These are phyloP conservation scores for Scenedesmus sp. DNA, from an alignment of 163 green algal genomes.

Conservation along the genomic window DNA sequence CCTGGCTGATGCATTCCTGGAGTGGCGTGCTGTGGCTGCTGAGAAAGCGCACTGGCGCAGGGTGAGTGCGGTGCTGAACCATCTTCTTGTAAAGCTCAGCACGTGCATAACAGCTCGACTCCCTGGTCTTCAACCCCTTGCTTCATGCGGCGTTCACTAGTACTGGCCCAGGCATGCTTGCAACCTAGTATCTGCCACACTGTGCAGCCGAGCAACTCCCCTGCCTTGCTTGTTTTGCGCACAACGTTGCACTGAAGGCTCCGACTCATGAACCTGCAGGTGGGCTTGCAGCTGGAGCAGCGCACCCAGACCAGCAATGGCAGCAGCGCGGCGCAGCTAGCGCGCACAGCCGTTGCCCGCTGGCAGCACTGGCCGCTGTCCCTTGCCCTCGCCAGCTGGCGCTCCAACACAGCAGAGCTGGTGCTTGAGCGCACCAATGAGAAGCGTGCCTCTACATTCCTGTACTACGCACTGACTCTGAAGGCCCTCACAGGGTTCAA, in stretches of 20 bases:
- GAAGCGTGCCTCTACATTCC: background rate
- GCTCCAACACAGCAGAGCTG: background rate
- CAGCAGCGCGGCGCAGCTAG: background rate
- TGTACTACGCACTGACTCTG: slow-evolving; percentile 1
- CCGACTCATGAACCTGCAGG: background rate
- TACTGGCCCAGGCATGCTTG: background rate
- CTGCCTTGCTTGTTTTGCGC: background rate
- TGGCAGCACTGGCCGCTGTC: slow-evolving; percentile 34
- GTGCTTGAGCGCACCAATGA: background rate
- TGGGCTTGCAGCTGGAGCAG: background rate
- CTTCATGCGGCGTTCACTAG: background rate
- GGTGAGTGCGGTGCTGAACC: background rate
- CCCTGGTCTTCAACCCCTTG: background rate
- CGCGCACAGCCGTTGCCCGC: background rate
- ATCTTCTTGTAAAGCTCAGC: background rate
- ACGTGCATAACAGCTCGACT: background rate
- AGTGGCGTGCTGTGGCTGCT: slow-evolving; percentile 15
- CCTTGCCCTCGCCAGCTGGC: slow-evolving; percentile 21
- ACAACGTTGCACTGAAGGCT: background rate
- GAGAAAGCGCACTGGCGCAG: slow-evolving; percentile 41
- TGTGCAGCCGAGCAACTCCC: no score
- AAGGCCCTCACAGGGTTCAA: slow-evolving; percentile 35
- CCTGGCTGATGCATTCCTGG: slow-evolving; percentile 19
- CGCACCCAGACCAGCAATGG: background rate
- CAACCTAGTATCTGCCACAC: background rate